These are phyloP conservation scores for Megacollybia platyphylla DNA, from an alignment of 1,284 basidiomycete species.

Conservation along the genomic window DNA sequence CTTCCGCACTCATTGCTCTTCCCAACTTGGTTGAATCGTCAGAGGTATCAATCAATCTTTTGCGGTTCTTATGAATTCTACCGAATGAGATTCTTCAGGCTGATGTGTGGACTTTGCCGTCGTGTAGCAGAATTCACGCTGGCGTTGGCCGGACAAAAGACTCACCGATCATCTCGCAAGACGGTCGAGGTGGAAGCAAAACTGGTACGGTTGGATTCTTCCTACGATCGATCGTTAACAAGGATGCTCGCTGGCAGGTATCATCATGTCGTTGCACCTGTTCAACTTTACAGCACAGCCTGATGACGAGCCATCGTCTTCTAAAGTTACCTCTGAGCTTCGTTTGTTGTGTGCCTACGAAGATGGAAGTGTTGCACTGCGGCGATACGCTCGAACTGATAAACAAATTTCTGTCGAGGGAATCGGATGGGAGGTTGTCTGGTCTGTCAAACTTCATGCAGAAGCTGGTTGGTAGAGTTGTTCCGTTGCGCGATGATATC, in stretches of 20 bases:
- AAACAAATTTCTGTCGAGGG: conserved; percentile 51
- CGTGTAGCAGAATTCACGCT: conserved; percentile 57
- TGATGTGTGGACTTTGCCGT: conserved; percentile 69
- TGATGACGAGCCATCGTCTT: conserved; percentile 14
- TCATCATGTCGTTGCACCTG: conserved; percentile 79
- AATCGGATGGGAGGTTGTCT: conserved; percentile 59
- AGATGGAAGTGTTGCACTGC: conserved; percentile 63
- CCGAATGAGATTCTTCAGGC: conserved; percentile 29
- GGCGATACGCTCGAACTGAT: conserved; percentile 29
- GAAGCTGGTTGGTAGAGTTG: conserved; percentile 54
- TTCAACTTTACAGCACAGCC: conserved; percentile 19
- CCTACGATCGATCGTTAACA: background rate
- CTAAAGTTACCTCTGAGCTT: conserved; percentile 23
- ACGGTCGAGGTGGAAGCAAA: conserved; percentile 31
- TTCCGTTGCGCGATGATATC: conserved; percentile 1
- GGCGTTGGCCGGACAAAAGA: conserved; percentile 52
- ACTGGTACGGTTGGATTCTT: conserved; percentile 20
- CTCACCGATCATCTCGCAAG: conserved; percentile 20
- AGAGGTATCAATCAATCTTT: conserved; percentile 32
- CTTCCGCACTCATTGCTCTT: conserved; percentile 51
- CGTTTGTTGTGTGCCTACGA: conserved; percentile 68
- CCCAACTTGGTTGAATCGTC: conserved; percentile 84
- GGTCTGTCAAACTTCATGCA: conserved; percentile 60
- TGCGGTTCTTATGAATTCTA: background rate
- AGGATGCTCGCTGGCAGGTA: conserved; percentile 33